Base-by-base conservation (phyloP, 441 rosid genomes). In the Iberis amara region DNA sequence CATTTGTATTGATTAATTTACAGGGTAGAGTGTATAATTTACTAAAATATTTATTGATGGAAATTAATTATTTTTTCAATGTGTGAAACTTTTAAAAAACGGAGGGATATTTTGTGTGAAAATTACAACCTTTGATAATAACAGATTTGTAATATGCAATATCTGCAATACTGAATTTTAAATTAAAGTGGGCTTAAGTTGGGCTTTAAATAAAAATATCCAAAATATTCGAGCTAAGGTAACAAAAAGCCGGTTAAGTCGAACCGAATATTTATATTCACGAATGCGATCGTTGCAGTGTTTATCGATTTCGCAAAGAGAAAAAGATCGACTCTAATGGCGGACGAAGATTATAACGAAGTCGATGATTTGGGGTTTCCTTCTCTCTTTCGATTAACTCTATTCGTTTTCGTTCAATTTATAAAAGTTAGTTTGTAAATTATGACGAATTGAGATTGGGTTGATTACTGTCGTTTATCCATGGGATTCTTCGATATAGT, bases 271-370 rank as follows among this genome's bases (percentile, higher is more conserved):
- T 28, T 18, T 50, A 7, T 6, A 11, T 11, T 56, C 26, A 12
- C 18, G 15, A 8, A n/a, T n/a, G 40, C 47, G n/a, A 3, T 21
- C 10, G 8, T 26, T 57, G n/a, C n/a, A 57, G 64, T 64, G 69
- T 65, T 52, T 53, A 32, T 36, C 30, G 33, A 38, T n/a, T 23
- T n/a, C 8, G n/a, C 26, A 11, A 11, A 44, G 23, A 3, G 32
- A 18, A 18, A 23, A 52, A 37, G 36, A 27, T 18, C 38, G 26
- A 66, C 59, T 35, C 15, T 47, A 47, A 82, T 86, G 97, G 97
- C 86, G 12, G 94, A 84, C 70, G 96, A 86, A 0, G 91, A 84
- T 45, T 84, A 74, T 70, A 84, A 69, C 41, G 91, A 84, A 52
- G 53, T 55, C 11, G 71, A 60, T 32, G 83, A 84, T 26, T 68